Conservation (phyloP, 371 early-diverging fungal species). For the Saksenaea oblongispora region DNA sequence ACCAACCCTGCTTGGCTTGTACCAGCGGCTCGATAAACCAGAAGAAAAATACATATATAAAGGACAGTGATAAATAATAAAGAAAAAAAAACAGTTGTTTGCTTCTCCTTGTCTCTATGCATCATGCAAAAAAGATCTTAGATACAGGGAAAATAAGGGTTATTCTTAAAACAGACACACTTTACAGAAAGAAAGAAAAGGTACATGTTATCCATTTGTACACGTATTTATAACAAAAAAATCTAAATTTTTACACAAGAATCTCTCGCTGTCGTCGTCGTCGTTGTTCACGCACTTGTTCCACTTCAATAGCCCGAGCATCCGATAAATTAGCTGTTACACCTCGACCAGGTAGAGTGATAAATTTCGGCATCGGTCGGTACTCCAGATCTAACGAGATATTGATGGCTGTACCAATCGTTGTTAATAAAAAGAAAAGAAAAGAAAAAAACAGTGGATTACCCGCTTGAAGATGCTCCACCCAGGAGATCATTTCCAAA, state of each 20-base stretch:
- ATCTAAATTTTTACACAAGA: slow-evolving; percentile 22
- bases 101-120: neutral
- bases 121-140: too few relatives aligned
- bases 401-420: slow-evolving; percentile 34
- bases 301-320: slow-evolving; percentile 31
- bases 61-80: too few relatives aligned
- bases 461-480: slow-evolving; percentile 55
- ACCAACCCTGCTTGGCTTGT: neutral
- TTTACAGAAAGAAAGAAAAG: too few relatives aligned
- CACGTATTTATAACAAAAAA: too few relatives aligned
- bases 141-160: too few relatives aligned
- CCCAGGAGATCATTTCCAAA: slow-evolving; percentile 50
- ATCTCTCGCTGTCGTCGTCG: slow-evolving; percentile 39
- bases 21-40: neutral
- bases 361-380: slow-evolving; percentile 52
- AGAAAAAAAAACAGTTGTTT: too few relatives aligned
- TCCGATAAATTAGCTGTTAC: slow-evolving; percentile 11
- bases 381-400: slow-evolving; percentile 45
- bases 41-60: neutral
- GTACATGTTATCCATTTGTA: too few relatives aligned
- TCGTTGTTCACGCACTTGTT: slow-evolving; percentile 39
- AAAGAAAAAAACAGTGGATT: slow-evolving; percentile 6
- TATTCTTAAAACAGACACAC: too few relatives aligned
- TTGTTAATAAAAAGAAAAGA: neutral
- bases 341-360: slow-evolving; percentile 39